Percentiles rank a stretch among this genome's conserved stretches.
phyloP scores from a whole-genome alignment of 2,329 filamentous ascomycete species.

The Botrytis pseudocinerea region DNA sequence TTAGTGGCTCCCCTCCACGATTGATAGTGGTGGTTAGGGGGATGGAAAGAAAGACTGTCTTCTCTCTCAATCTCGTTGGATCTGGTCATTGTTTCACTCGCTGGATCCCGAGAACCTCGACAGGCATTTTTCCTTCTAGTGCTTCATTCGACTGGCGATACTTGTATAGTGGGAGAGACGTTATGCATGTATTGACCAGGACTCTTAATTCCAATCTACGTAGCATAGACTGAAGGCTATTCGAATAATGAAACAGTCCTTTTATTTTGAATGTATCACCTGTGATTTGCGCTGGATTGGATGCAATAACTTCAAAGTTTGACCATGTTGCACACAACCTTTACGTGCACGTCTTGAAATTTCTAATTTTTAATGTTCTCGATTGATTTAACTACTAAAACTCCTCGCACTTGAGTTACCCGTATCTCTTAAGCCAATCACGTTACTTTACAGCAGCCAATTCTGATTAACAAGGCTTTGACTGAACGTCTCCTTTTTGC shows the following conservation, averaged over 20 bases:
- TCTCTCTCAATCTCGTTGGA: constrained; percentile 57
- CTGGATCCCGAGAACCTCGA: constrained; percentile 40
- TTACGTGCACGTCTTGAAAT: not conserved
- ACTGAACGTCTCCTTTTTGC: not conserved
- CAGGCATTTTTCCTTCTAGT: constrained; percentile 39
- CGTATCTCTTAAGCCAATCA: not conserved
- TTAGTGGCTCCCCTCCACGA: constrained; percentile 10
- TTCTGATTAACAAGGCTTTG: not conserved
- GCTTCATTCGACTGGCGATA: constrained; percentile 35
- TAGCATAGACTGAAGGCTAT: constrained; percentile 7
- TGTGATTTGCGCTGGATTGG: not conserved
- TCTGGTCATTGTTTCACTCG: constrained; percentile 31
- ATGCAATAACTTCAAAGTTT: not conserved
- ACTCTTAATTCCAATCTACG: constrained; percentile 26
- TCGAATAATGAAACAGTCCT: not conserved
- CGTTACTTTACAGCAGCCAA: constrained; percentile 1
- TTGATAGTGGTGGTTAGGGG: constrained; percentile 21
- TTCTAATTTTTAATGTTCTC: constrained; percentile 5
- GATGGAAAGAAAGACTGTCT: constrained; percentile 56
- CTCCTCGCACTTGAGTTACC: constrained; percentile 1
- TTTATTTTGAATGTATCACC: not conserved
- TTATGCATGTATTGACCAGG: constrained; percentile 36
- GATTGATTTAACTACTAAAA: constrained; percentile 13
- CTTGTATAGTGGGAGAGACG: constrained; percentile 54
- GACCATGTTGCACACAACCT: not conserved